Evolutionary conservation across 169 alveolate genomes (phyloP), one percentile per base, ranked within the genome.

Genomic region (Toxoplasma gondii): DNA sequence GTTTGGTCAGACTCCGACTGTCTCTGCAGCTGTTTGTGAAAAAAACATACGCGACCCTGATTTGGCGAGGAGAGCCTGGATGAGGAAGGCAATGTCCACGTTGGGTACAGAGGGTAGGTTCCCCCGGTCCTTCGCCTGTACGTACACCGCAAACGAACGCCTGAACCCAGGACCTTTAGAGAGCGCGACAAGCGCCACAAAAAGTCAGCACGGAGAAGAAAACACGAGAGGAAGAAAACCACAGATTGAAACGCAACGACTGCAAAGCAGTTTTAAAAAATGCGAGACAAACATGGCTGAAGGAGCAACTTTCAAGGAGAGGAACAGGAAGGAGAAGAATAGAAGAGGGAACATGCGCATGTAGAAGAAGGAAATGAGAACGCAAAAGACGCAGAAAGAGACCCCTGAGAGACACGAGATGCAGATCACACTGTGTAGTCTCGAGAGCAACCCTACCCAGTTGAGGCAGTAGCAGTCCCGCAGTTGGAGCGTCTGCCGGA

Each of bases 41-140:
- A 64, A 4, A 36, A 12, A 78, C 86, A 2, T 78, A 78, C 86
- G 86, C 16, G 86, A 17, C 7, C 49, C 86, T 1, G 86, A 31
- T 38, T 45, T 78, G 39, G 74, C 69, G 44, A 90, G 93, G 44
- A 90, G 43, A 16, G 93, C 93, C 9, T 39, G 67, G 5, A 90
- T 69, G n/a, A 90, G 74, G 43, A 36, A 70, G 43, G 93, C 93
- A 31, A 70, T 86, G 70, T 90, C 93, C 45, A 53, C 45, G 74
- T 69, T 90, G n/a, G 93, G 93, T 0, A 90, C 78, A 19, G 93
- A 39, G 24, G 88, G 45, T 43, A 69, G 69, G 88, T 43, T 90
- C 39, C 93, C 93, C 34, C 93, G 86, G 9, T 90, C 87, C 74
- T 70, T 90, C 49, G 86, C 88, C 93, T 90, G 93, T 43, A 43